A percentile compares a stretch with the other conserved stretches of the same genome.
These are phyloP conservation scores for Cylindrodendrum hubeiense DNA, from an alignment of 2,329 filamentous ascomycete genomes.

Conservation along the genomic window DNA sequence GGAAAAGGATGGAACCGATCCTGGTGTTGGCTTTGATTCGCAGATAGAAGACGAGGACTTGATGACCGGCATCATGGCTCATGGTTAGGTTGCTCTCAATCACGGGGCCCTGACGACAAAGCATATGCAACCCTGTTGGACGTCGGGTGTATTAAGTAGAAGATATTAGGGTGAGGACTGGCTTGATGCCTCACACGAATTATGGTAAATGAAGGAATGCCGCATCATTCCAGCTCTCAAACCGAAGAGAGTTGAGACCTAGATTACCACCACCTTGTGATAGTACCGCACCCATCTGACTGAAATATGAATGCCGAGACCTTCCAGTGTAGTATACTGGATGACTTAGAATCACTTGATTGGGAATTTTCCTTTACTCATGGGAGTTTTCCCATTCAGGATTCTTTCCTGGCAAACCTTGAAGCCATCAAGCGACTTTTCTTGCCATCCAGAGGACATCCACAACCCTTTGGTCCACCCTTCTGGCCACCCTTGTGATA, in stretches of 20 bases:
- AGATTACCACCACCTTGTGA: neutral
- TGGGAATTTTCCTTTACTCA: no score
- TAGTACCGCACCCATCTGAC: neutral
- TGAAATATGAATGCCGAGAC: no score
- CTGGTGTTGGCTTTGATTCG: conserved; percentile 57
- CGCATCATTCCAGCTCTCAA: neutral
- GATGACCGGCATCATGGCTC: conserved; percentile 61
- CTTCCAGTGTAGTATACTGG: no score
- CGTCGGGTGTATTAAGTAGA: conserved; percentile 3
- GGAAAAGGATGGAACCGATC: conserved; percentile 57
- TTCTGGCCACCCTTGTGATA: no score
- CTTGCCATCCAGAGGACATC: no score
- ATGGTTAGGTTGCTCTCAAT: conserved; percentile 24
- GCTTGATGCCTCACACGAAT: conserved; percentile 5
- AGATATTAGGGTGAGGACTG: neutral
- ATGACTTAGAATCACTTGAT: neutral
- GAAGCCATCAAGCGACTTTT: neutral
- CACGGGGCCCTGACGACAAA: neutral
- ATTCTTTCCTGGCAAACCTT: neutral
- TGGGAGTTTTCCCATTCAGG: no score
- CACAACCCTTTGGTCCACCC: neutral
- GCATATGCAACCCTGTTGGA: neutral
- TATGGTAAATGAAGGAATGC: conserved; percentile 25
- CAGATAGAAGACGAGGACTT: conserved; percentile 71
- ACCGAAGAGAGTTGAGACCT: neutral